Base-by-base conservation (phyloP, 2,329 filamentous ascomycete genomes). In the Botrytis deweyae region DNA sequence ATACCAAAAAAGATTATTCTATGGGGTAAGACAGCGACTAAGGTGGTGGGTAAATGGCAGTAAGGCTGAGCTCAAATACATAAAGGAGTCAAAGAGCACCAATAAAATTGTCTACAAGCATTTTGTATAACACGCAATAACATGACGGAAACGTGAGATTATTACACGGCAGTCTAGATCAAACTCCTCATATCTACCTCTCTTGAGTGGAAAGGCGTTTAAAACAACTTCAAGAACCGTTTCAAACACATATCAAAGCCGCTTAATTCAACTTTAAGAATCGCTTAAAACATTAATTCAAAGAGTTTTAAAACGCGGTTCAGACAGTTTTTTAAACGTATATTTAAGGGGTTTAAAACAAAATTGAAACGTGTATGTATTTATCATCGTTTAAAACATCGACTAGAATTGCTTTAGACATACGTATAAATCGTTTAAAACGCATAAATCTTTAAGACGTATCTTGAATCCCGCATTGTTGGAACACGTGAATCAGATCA, bases 151-250 rank as follows among this genome's bases (percentile, higher is more conserved):
- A 36, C 2, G 16, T 20, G 1, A 1, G 10, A 5, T 5, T 36
- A 18, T 59, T 20, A 46, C 44, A 2, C 10, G 9, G 44, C 4
- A 9, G 29, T 36, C 8, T 9, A 33, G 0, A 2, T 18, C 2
- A 22, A 0, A 5, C 29, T 18, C 16, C 16, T 36, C 29, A 12
- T 20, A 22, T 8, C 0, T 55, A 2, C 4, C 0, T 22, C 18
- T 22, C 12, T 36, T 1, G 6, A 22, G 22, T 5, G 16, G 0
- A 36, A 36, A 33, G 29, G 14, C 25, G 25, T n/a, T 55, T 55
- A 25, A 25, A 52, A 25, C 49, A 10, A 49, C 22, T 25, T 0
- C 20, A 25, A 25, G 1, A 49, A 49, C 3, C 3, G 9, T 25
- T 49, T 49, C 0, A 25, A 49, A 49, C 46, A 8, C 18, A 46